Evolutionary conservation across 352 stramenopile genomes (phyloP).

Genomic region (Synura sp.): DNA sequence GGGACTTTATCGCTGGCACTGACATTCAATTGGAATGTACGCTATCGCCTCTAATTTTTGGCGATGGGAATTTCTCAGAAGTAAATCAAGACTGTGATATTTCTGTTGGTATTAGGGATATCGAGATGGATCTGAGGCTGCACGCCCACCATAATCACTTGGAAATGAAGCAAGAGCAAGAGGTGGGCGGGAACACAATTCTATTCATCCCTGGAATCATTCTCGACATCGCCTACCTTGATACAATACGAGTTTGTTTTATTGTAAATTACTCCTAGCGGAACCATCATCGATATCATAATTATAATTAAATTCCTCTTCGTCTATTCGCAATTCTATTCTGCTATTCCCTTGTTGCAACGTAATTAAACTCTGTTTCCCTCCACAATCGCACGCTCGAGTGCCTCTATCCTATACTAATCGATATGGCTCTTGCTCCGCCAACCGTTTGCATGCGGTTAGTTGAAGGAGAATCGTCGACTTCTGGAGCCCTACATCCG

Average conservation of each 20-base stretch:
- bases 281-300: too few species aligned
- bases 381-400: too few species aligned
- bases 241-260: too few species aligned
- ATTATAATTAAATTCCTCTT: too few species aligned
- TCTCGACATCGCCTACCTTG: too few species aligned
- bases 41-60: neutral
- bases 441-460: conserved; percentile 68
- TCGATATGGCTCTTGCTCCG: conserved; percentile 21
- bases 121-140: conserved; percentile 85
- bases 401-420: conserved; percentile 42
- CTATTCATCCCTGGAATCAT: neutral
- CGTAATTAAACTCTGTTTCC: too few species aligned
- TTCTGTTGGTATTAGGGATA: conserved; percentile 54
- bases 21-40: neutral
- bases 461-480: conserved; percentile 55
- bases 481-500: conserved; percentile 44
- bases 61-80: neutral
- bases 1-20: too few species aligned
- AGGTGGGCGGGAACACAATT: neutral
- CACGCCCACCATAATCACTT: conserved; percentile 64
- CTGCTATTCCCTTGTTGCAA: too few species aligned
- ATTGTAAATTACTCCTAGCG: too few species aligned
- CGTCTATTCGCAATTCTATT: too few species aligned
- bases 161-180: conserved; percentile 59
- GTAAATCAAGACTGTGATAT: neutral